These are phyloP conservation scores for Boletus rubropictus DNA, from an alignment of 768 basidiomycete species.

Conservation along the genomic window DNA sequence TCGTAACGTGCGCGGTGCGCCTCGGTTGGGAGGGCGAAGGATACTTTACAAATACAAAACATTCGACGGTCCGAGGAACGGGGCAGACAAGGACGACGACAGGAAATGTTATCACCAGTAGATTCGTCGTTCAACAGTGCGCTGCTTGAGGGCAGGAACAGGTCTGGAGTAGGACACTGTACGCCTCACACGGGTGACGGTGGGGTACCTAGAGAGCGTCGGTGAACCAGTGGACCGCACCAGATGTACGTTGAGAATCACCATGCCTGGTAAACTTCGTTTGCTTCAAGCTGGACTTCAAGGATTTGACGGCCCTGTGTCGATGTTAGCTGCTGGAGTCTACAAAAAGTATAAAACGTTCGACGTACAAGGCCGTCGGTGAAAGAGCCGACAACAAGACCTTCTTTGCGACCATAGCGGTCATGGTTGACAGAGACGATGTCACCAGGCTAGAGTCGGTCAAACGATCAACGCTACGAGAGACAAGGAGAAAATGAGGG, in stretches of 20 bases:
- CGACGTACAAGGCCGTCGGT: constrained; percentile 59
- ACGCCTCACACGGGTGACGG: constrained; percentile 71
- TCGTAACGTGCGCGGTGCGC: constrained; percentile 30
- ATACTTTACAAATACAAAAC: constrained; percentile 34
- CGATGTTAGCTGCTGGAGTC: background rate
- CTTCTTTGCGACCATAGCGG: constrained; percentile 60
- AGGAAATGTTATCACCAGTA: constrained; percentile 54
- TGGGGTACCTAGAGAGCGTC: constrained; percentile 54
- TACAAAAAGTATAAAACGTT: background rate
- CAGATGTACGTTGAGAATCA: constrained; percentile 22
- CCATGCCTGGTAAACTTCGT: constrained; percentile 66
- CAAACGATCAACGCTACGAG: background rate
- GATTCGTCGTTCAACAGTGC: constrained; percentile 68
- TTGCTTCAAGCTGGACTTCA: constrained; percentile 72
- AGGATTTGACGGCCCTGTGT: constrained; percentile 73
- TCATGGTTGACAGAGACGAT: constrained; percentile 72
- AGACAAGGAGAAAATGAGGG: background rate
- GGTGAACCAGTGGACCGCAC: constrained; percentile 2
- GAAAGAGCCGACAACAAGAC: constrained; percentile 74
- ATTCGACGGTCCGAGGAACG: constrained; percentile 17
- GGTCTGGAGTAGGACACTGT: constrained; percentile 59
- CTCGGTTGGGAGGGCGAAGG: constrained; percentile 3
- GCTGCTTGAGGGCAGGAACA: constrained; percentile 36
- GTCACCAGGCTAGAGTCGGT: constrained; percentile 58
- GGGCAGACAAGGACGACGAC: background rate